phyloP scores from a whole-genome alignment of 305 asterid species.

The Fraxinus baroniana region DNA sequence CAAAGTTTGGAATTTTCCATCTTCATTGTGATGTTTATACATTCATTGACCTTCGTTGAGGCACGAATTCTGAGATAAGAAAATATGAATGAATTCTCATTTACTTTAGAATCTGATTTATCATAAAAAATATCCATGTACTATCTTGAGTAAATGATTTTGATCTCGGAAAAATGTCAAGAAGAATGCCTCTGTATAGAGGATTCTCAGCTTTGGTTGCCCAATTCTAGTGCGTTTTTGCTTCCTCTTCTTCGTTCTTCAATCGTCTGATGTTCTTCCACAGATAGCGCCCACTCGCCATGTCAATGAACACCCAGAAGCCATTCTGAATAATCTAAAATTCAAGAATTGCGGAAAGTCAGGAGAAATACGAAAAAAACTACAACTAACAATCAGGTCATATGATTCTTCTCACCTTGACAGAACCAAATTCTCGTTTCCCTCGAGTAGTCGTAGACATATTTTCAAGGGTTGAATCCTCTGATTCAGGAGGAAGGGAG shows the following conservation, averaged over 20 bases:
- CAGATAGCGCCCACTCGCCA: conserved; percentile 52
- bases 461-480: conserved; percentile 14
- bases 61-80: background rate
- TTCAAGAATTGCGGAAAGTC: background rate
- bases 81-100: background rate
- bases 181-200: background rate
- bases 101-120: background rate
- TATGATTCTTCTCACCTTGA: conserved; percentile 22
- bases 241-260: conserved; percentile 8
- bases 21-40: background rate
- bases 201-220: background rate
- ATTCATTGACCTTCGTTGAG: background rate
- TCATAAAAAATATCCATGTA: background rate
- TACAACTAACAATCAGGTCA: background rate
- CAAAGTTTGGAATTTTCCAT: background rate
- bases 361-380: background rate
- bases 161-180: background rate
- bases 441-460: conserved; percentile 10
- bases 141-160: background rate
- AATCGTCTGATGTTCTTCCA: conserved; percentile 44
- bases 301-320: conserved; percentile 48
- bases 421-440: conserved; percentile 12
- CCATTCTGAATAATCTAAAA: conserved; percentile 38
- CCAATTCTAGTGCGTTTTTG: background rate
- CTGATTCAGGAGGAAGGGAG: conserved; percentile 15